These are phyloP conservation scores for Rhodotorula sp. DNA, from an alignment of 1,284 basidiomycete species.

Conservation along the genomic window DNA sequence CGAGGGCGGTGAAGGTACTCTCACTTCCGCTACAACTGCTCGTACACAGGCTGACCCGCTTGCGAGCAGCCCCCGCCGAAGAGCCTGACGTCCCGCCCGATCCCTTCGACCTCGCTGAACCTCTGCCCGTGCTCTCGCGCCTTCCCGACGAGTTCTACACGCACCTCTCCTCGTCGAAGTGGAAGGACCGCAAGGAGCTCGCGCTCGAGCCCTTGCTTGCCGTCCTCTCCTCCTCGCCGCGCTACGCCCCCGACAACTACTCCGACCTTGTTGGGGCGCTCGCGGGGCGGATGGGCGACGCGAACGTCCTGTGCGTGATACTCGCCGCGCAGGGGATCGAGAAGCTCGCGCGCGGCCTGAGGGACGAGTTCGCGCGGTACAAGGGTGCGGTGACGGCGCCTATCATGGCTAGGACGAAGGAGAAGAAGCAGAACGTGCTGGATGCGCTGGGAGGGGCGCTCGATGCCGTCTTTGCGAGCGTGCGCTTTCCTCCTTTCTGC, in stretches of 20 bases:
- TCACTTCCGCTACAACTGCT: not conserved
- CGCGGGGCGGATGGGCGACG: conserved; percentile 81
- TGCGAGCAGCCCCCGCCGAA: conserved; percentile 51
- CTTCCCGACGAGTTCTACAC: conserved; percentile 74
- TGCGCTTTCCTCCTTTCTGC: conserved; percentile 52
- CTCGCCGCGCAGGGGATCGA: conserved; percentile 84
- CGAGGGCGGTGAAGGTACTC: conserved; percentile 13
- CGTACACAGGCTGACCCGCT: conserved; percentile 6
- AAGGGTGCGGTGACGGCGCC: conserved; percentile 72
- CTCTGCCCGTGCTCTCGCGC: conserved; percentile 73
- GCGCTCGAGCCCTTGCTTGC: conserved; percentile 80
- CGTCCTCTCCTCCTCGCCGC: conserved; percentile 62
- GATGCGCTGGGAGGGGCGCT: conserved; percentile 85
- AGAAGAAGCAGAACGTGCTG: conserved; percentile 85
- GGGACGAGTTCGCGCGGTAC: conserved; percentile 69
- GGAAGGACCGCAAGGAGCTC: conserved; percentile 93
- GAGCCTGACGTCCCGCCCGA: conserved; percentile 57
- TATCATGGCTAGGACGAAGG: conserved; percentile 89
- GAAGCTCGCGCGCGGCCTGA: conserved; percentile 77
- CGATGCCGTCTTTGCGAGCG: conserved; percentile 85
- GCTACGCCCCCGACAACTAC: conserved; percentile 75
- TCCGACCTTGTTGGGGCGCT: conserved; percentile 73
- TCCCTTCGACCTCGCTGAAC: conserved; percentile 79
- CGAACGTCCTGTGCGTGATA: conserved; percentile 95
- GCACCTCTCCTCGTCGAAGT: conserved; percentile 83